Conservation (phyloP, 2,329 filamentous ascomycete species). For the Colletotrichum spinosum region DNA sequence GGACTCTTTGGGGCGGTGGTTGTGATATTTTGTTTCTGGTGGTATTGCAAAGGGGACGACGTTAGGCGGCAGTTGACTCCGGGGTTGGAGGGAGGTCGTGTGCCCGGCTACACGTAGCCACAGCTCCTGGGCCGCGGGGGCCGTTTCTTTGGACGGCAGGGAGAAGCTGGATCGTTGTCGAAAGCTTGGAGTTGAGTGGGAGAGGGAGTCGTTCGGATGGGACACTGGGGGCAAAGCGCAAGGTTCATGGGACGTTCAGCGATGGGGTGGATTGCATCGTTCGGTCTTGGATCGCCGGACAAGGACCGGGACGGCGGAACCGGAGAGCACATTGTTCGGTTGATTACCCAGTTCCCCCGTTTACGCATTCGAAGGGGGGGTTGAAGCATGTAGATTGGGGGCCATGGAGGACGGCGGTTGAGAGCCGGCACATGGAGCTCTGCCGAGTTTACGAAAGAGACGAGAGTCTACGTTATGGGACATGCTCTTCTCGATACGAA, state of each 20-base stretch:
- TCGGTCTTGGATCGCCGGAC: background rate
- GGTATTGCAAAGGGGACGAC: constrained; percentile 9
- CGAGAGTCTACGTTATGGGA: background rate
- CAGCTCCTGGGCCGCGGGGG: no score
- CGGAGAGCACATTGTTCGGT: constrained; percentile 20
- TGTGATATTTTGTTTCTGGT: background rate
- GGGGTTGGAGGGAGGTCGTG: background rate
- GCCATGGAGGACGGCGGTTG: background rate
- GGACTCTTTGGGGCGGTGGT: constrained; percentile 1
- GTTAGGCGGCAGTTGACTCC: constrained; percentile 4
- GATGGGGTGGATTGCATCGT: no score
- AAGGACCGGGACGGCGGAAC: constrained; percentile 26
- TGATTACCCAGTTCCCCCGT: background rate
- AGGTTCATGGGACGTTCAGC: background rate
- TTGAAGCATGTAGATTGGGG: constrained; percentile 25
- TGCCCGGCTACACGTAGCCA: background rate
- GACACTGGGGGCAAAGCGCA: background rate
- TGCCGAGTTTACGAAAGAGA: constrained; percentile 1
- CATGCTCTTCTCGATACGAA: no score
- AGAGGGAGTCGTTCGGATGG: background rate
- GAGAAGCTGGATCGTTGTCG: no score
- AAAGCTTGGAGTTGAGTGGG: no score
- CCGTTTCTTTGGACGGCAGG: no score
- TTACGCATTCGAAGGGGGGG: background rate
- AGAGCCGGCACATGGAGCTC: no score